Conservation (phyloP, 805 yeast species). For the Sungouiozyma intestinalis region DNA sequence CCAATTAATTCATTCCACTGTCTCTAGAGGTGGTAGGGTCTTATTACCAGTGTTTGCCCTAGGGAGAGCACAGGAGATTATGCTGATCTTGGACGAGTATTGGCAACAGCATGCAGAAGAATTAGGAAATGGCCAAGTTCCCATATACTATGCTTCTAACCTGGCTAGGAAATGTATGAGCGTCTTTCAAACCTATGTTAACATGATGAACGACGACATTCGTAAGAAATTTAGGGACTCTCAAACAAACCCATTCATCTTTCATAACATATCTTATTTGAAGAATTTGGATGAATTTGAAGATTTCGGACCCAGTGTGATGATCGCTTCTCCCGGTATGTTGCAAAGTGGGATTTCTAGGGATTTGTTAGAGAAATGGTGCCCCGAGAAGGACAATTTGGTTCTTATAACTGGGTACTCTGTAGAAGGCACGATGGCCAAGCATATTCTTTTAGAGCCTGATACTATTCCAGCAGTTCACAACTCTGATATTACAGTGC, state of each 20-base stretch:
- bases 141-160: slow-evolving; percentile 83
- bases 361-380: slow-evolving; percentile 88
- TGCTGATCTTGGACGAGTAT: slow-evolving; percentile 86
- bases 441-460: slow-evolving; percentile 78
- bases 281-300: slow-evolving; percentile 75
- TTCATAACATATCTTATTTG: slow-evolving; percentile 72
- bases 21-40: slow-evolving; percentile 83
- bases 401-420: slow-evolving; percentile 92
- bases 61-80: slow-evolving; percentile 92
- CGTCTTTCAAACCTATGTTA: slow-evolving; percentile 90
- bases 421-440: slow-evolving; percentile 97
- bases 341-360: slow-evolving; percentile 91
- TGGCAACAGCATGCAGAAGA: slow-evolving; percentile 82
- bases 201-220: slow-evolving; percentile 93
- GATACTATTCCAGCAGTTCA: slow-evolving; percentile 72
- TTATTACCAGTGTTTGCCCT: slow-evolving; percentile 90
- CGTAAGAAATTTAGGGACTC: slow-evolving; percentile 66
- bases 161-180: slow-evolving; percentile 95
- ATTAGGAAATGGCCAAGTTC: slow-evolving; percentile 48
- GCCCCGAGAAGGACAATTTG: slow-evolving; percentile 88
- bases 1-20: slow-evolving; percentile 70
- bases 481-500: slow-evolving; percentile 77
- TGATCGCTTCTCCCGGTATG: slow-evolving; percentile 98
- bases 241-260: slow-evolving; percentile 80
- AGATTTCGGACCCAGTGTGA: slow-evolving; percentile 92